Percentiles rank a stretch among this genome's conserved stretches.
Conservation (phyloP, 129 eudicot genomes). For the Ambrosia trifida region DNA sequence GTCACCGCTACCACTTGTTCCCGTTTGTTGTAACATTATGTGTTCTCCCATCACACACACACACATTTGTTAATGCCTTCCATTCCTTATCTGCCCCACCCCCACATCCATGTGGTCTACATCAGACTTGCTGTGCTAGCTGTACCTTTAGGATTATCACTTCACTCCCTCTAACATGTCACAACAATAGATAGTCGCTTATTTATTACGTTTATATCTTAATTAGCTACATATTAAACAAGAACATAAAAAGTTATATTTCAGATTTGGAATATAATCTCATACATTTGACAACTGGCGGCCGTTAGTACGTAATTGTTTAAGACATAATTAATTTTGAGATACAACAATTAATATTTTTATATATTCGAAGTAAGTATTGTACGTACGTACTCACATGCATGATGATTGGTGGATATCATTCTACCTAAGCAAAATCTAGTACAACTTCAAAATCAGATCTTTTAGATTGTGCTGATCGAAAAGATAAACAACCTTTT, state of each 20-base stretch:
- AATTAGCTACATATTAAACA: too few species aligned
- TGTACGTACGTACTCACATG: conserved; percentile 29
- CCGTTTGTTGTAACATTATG: conserved; percentile 59
- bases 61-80: conserved; percentile 44
- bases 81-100: conserved; percentile 44
- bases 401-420: conserved; percentile 31
- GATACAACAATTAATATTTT: too few species aligned
- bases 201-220: too few species aligned
- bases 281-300: conserved; percentile 30
- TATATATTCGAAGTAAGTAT: too few species aligned
- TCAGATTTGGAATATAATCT: conserved; percentile 28
- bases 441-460: conserved; percentile 37
- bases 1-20: conserved; percentile 50
- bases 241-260: conserved; percentile 10
- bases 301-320: too few species aligned
- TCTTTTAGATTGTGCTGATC: conserved; percentile 34
- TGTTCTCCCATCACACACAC: conserved; percentile 34
- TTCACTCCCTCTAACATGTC: too few species aligned
- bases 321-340: too few species aligned
- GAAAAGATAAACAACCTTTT: conserved; percentile 17
- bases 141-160: too few species aligned
- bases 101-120: conserved; percentile 52
- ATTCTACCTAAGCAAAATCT: conserved; percentile 42
- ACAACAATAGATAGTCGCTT: too few species aligned
- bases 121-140: background rate